Base-by-base conservation (phyloP, 2,329 filamentous ascomycete genomes). In the Cercospora sp. region DNA sequence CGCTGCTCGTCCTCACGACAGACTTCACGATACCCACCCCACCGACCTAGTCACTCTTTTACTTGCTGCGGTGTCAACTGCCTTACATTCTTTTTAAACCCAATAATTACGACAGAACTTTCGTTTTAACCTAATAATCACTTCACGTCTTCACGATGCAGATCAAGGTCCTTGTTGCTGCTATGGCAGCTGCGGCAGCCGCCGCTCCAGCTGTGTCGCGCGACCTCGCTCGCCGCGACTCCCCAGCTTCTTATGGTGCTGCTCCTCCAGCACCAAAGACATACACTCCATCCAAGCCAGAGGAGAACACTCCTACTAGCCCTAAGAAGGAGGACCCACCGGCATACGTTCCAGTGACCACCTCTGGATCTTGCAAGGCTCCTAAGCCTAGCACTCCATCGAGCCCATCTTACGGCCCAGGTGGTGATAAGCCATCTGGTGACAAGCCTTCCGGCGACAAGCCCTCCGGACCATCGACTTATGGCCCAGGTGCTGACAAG, bases 51-150 rank as follows among this genome's bases (percentile, higher is more conserved):
- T 59, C 55, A 31, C 55, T 33, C 55, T 59, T 36, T 36, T 36
- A n/a, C 55, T 59, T 31, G 31, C 55, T 23, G 55, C 55, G 28
- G 55, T 59, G 55, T 36, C n/a, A 36, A 59, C 31, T 59, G 31
- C 55, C 55, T 26, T 36, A 36, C 55, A 36, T 36, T 59, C 55
- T 59, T 59, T 59, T 33, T n/a, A 53, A 36, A 36, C 55, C 31
- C 55, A 18, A 59, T 59, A 36, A 59, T 59, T 10, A 33, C 55
- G 55, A 31, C 55, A 33, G 55, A 59, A 36, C 30, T 59, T 33
- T 59, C 18, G 55, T 58, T 53, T 59, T 23, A 59, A 59, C 31
- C 16, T 59, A 59, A 20, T 59, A 59, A 20, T 59, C 55, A 59
- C 31, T 36, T 33, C 55, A 59, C 28, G 55, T 16, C 31, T 36